Base-by-base conservation (phyloP, 2,329 filamentous ascomycete species). In the Setomelanomma holmii region DNA sequence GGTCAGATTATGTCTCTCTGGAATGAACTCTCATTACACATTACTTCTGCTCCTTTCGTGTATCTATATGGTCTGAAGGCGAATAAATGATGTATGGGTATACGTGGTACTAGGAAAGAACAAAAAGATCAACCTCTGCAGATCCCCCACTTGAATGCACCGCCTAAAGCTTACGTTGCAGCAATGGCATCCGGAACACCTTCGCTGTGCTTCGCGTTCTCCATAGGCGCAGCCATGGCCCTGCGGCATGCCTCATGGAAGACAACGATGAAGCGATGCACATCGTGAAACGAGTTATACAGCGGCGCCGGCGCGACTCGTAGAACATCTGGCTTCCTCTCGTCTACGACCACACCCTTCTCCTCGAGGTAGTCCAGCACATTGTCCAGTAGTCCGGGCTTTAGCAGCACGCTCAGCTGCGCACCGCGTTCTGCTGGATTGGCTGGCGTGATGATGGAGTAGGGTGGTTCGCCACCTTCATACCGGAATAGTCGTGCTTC, bases 261-360 rank as follows among this genome's bases (percentile, higher is more conserved):
- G 12, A 84, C 75, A 24, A 75, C 54, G 10, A 73, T 58, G 49
- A 75, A 75, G 43, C 68, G 65, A 52, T 74, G 68, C 5, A 92
- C 86, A 63, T 96, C 92, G 53, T 81, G 80, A 69, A 90, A 96
- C 0, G 84, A 86, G 66, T 93, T 93, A 75, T 96, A 96, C 60
- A 96, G 73, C 7, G 92, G 91, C 36, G 89, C 88, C 1, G 93
- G 92, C 1, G 92, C 91, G 1, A 96, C 86, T 1, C 92, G 81
- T 44, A 96, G 87, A 14, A 96, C 92, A 69, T 93, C 87, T 1
- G 93, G 92, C 72, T 90, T 90, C 53, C 92, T 81, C 80, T 95
- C 89, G 69, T 96, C 92, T 33, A 90, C 86, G 1, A 96, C 83
- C 2, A 95, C 86, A 1, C 88, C 89, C 1, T 84, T 82, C 11